Evolutionary conservation across 2,329 filamentous ascomycete species (phyloP), one percentile per base, ranked within the genome.

Genomic region (Knufia petricola): DNA sequence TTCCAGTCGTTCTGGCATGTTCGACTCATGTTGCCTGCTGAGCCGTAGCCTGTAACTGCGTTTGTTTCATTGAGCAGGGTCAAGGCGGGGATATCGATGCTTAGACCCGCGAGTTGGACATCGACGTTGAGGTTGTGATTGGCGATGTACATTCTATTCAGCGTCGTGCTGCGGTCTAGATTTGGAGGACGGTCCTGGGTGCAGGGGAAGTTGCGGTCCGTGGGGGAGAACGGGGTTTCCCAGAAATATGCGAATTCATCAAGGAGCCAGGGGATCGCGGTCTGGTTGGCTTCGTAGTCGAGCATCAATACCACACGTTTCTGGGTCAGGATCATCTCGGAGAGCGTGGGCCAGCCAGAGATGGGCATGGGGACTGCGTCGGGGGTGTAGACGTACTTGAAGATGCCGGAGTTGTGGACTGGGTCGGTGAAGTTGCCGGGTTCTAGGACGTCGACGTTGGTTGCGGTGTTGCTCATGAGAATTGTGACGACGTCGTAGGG

Each of bases 91-190:
- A 92, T 81, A 92, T 63, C 15, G 74, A 70, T 13, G 76, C n/a
- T n/a, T n/a, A n/a, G 62, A 23, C 78, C 79, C 2, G 81, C 77
- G 30, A 94, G 66, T 46, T 76, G 76, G 53, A 94, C 77, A 56
- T 88, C 75, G 51, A 83, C 75, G 64, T 95, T 95, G 50, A 95
- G 75, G 63, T 95, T 95, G 70, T 95, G 89, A 66, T 95, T 95
- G 60, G 84, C 77, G 60, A 95, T 75, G 63, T 89, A 94, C 66
- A 94, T 73, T 37, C 81, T 75, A 24, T 81, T 71, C 50, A 71
- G 69, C 0, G 77, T 75, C 6, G 77, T 72, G 1, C 73, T 66
- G 13, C 24, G 32, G 15, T 42, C 38, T 13, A 54, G 52, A 37
- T 77, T 69, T 0, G 86, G 86, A 0, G 89, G 88, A 0, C 89